A percentile compares a stretch with the other conserved stretches of the same genome.
These are phyloP conservation scores for Coccomyxa sp. DNA, from an alignment of 139 green algal genomes.

Conservation along the genomic window DNA sequence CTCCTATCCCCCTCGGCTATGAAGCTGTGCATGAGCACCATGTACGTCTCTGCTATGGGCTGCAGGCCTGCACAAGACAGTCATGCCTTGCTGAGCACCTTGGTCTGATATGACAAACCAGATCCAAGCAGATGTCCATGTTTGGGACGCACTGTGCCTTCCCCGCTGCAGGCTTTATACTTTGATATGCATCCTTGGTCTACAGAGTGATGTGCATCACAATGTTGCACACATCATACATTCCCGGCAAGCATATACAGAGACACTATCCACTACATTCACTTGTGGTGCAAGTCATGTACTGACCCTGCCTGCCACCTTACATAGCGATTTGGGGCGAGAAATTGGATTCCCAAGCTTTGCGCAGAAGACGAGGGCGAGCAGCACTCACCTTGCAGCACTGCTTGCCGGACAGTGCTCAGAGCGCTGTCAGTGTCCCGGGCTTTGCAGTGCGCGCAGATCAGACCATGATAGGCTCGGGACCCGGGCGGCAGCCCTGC, in stretches of 20 bases:
- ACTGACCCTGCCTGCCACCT: too few relatives aligned
- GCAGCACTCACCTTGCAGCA: not conserved
- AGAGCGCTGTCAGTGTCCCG: conserved; percentile 13
- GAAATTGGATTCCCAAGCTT: not conserved
- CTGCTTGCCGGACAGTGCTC: conserved; percentile 9
- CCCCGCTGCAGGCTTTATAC: too few relatives aligned
- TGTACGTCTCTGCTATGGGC: conserved; percentile 34
- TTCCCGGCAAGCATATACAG: not conserved
- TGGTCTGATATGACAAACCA: not conserved
- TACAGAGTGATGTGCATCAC: too few relatives aligned
- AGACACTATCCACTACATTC: not conserved
- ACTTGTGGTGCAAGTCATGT: too few relatives aligned
- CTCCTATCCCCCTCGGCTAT: conserved; percentile 6
- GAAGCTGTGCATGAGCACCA: conserved; percentile 27
- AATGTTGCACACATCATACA: too few relatives aligned
- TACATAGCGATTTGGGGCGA: too few relatives aligned
- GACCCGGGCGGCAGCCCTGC: conserved; percentile 24
- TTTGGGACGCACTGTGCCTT: not conserved
- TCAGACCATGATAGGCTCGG: conserved; percentile 32
- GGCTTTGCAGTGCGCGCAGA: conserved; percentile 23
- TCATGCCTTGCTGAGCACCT: not conserved
- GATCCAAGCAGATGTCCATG: not conserved
- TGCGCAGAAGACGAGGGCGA: too few relatives aligned
- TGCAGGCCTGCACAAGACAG: conserved; percentile 7
- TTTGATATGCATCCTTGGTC: too few relatives aligned